A percentile compares a stretch with the other conserved stretches of the same genome.
These are phyloP conservation scores for Daldinia grandis DNA, from an alignment of 495 filamentous ascomycete genomes.

Conservation along the genomic window DNA sequence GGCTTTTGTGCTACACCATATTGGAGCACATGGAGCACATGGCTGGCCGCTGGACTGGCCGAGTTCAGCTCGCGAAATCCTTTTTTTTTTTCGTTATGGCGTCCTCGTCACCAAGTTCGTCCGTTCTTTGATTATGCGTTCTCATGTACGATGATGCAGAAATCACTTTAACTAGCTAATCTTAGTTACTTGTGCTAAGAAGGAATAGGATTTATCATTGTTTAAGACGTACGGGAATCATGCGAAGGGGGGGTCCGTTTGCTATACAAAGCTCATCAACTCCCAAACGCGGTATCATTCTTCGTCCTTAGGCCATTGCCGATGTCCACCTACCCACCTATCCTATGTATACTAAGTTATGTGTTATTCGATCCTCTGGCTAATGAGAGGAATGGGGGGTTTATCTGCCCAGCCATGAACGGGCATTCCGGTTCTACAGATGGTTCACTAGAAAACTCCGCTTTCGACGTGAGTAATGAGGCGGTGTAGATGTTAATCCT, in stretches of 20 bases:
- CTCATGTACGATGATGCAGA: slow-evolving; percentile 12
- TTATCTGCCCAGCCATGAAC: slow-evolving; percentile 10
- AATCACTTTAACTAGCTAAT: neutral
- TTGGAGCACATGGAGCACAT: slow-evolving; percentile 18
- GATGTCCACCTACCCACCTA: neutral
- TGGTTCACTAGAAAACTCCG: slow-evolving; percentile 9
- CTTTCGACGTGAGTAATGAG: slow-evolving; percentile 25
- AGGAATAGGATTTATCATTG: neutral
- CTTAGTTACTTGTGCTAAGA: neutral
- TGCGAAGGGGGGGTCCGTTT: slow-evolving; percentile 5
- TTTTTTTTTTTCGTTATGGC: neutral
- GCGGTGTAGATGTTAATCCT: slow-evolving; percentile 29
- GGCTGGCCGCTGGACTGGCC: slow-evolving; percentile 3
- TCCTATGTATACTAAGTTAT: slow-evolving; percentile 10
- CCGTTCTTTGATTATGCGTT: neutral
- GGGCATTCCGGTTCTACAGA: slow-evolving; percentile 32
- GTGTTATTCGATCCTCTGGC: slow-evolving; percentile 15
- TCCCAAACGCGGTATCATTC: slow-evolving; percentile 6
- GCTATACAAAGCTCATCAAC: slow-evolving; percentile 2
- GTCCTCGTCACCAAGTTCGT: neutral
- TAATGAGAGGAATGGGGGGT: slow-evolving; percentile 6
- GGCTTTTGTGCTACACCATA: slow-evolving; percentile 18
- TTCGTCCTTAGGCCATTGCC: slow-evolving; percentile 1
- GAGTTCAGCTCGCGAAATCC: slow-evolving; percentile 24
- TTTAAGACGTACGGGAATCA: neutral